Conservation (phyloP, 2,329 filamentous ascomycete species). For the Rugonectria rugulosa region DNA sequence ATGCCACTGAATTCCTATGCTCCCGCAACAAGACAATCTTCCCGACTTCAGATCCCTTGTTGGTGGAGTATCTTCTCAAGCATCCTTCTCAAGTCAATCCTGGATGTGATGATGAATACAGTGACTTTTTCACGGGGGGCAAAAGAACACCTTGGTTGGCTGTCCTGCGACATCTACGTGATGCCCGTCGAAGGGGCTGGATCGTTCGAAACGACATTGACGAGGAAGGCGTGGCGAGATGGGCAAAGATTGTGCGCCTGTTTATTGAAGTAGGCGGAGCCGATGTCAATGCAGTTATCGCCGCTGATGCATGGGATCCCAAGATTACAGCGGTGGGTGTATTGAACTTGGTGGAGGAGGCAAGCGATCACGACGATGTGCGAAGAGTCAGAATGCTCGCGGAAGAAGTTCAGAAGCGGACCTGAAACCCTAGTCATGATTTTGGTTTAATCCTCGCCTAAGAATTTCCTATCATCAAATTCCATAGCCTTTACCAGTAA, state of each 20-base stretch:
- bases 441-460: neutral
- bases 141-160: slow-evolving; percentile 41
- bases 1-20: slow-evolving; percentile 45
- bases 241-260: slow-evolving; percentile 38
- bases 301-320: slow-evolving; percentile 41
- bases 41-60: slow-evolving; percentile 40
- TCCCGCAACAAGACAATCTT: slow-evolving; percentile 45
- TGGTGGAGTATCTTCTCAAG: slow-evolving; percentile 38
- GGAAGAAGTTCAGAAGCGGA: neutral
- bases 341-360: slow-evolving; percentile 38
- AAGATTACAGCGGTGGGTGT: slow-evolving; percentile 39
- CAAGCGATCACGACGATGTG: slow-evolving; percentile 34
- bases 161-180: slow-evolving; percentile 41
- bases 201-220: slow-evolving; percentile 42
- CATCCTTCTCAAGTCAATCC: slow-evolving; percentile 25
- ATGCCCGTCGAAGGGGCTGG: slow-evolving; percentile 41
- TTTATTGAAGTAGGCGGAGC: slow-evolving; percentile 39
- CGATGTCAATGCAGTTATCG: slow-evolving; percentile 36
- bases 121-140: slow-evolving; percentile 33
- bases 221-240: slow-evolving; percentile 38
- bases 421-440: too few relatives aligned
- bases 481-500: neutral
- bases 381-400: slow-evolving; percentile 21
- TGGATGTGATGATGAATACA: slow-evolving; percentile 29
- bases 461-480: neutral